These are phyloP conservation scores for Akanthomyces uredinophilus DNA, from an alignment of 2,329 filamentous ascomycete species.

Conservation along the genomic window DNA sequence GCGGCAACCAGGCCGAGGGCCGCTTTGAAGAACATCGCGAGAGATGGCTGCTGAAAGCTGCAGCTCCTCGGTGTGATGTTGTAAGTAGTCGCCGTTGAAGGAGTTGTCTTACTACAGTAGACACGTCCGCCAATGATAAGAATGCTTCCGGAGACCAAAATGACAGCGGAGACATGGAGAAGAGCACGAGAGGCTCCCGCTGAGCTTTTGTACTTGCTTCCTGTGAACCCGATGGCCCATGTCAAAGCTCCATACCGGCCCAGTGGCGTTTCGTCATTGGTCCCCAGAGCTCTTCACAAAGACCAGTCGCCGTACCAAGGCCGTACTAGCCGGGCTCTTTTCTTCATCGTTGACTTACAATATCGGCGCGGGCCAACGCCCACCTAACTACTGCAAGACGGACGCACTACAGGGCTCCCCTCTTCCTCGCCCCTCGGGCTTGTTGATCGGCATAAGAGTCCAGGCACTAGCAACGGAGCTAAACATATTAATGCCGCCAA, in stretches of 20 bases:
- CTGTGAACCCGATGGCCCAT: neutral
- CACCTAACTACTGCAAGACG: neutral
- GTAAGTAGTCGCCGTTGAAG: neutral
- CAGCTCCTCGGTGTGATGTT: neutral
- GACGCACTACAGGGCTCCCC: neutral
- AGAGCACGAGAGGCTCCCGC: neutral
- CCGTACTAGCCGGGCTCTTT: neutral
- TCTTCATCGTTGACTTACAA: neutral
- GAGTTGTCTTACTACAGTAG: neutral
- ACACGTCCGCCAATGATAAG: neutral
- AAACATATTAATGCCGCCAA: neutral
- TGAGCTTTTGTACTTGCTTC: neutral
- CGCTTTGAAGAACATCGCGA: slow-evolving; percentile 4
- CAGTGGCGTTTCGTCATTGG: neutral
- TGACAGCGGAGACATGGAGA: neutral
- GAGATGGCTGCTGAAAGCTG: neutral
- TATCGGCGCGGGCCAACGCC: neutral
- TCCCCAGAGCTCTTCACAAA: neutral
- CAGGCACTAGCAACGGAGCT: neutral
- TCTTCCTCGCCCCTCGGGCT: neutral
- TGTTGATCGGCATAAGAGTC: neutral
- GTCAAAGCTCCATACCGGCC: neutral
- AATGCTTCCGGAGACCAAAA: neutral
- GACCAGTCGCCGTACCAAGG: neutral
- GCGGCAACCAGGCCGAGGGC: slow-evolving; percentile 19